These are phyloP conservation scores for Metschnikowia kofuensis DNA, from an alignment of 805 yeast genomes.

Conservation along the genomic window DNA sequence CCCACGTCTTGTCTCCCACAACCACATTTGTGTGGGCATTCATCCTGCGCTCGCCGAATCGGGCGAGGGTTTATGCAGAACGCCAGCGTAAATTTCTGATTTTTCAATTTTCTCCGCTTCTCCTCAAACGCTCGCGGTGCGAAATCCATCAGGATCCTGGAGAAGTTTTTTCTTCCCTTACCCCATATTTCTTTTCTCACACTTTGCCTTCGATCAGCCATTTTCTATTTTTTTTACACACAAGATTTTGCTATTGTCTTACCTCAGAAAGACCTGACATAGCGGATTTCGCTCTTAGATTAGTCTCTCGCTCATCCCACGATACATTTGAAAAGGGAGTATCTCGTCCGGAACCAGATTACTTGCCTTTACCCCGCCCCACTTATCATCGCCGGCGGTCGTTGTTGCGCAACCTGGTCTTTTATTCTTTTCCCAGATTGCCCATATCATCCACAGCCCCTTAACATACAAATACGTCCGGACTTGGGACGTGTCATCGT, in stretches of 20 bases:
- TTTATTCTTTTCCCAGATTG: not conserved
- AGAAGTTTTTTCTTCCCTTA: slow-evolving; percentile 17
- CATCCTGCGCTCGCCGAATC: no score
- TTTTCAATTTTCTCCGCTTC: slow-evolving; percentile 16
- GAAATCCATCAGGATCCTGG: slow-evolving; percentile 16
- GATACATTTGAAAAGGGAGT: no score
- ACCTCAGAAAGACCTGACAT: not conserved
- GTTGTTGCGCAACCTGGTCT: not conserved
- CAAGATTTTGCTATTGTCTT: not conserved
- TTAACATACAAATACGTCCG: not conserved
- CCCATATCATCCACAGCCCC: slow-evolving; percentile 1
- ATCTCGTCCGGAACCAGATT: not conserved
- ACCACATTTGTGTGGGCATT: no score
- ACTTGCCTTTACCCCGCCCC: slow-evolving; percentile 3
- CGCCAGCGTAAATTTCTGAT: slow-evolving; percentile 2
- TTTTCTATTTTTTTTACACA: not conserved
- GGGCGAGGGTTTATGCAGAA: slow-evolving; percentile 1
- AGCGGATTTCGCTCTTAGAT: not conserved
- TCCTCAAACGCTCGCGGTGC: slow-evolving; percentile 17
- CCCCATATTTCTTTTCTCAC: slow-evolving; percentile 17
- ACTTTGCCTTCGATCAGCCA: not conserved
- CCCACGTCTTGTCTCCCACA: no score
- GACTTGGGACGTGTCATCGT: no score
- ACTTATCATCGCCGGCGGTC: slow-evolving; percentile 2
- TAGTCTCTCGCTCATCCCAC: not conserved